phyloP scores from a whole-genome alignment of 305 asterid species.

The Fraxinus platypoda region DNA sequence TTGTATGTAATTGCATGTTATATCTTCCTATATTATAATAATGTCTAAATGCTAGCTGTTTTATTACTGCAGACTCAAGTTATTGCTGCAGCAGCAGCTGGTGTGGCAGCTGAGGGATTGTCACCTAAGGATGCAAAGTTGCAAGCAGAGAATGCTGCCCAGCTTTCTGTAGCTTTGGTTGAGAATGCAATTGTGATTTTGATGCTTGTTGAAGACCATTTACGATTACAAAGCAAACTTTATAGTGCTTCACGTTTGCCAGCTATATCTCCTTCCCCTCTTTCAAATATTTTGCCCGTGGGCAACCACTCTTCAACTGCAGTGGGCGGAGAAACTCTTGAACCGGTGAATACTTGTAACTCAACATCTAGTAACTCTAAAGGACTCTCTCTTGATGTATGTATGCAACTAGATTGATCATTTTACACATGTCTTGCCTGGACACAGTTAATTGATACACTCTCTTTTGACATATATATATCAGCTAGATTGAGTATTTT shows the following conservation, averaged over 20 bases:
- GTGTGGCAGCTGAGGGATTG: constrained; percentile 96
- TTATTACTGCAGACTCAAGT: constrained; percentile 82
- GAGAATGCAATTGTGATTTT: constrained; percentile 98
- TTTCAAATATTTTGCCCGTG: constrained; percentile 54
- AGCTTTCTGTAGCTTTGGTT: constrained; percentile 94
- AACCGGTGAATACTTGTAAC: constrained; percentile 48
- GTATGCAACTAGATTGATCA: constrained; percentile 30
- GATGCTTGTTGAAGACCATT: constrained; percentile 98
- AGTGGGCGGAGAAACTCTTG: constrained; percentile 51
- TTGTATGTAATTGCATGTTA: constrained; percentile 12
- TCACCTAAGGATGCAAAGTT: constrained; percentile 82
- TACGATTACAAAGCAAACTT: constrained; percentile 90
- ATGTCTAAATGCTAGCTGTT: constrained; percentile 43
- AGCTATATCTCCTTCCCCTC: constrained; percentile 58
- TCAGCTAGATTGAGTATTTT: constrained; percentile 19
- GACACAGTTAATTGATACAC: constrained; percentile 9
- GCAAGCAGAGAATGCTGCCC: constrained; percentile 98
- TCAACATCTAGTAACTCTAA: constrained; percentile 67
- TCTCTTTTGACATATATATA: not conserved
- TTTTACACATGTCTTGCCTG: constrained; percentile 16
- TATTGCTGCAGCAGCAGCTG: constrained; percentile 99
- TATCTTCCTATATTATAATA: constrained; percentile 29
- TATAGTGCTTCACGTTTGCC: constrained; percentile 67
- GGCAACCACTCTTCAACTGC: constrained; percentile 48
- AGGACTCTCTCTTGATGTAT: constrained; percentile 76